Base-by-base conservation (phyloP, 2,329 filamentous ascomycete species). In the Ophiostoma australiae region DNA sequence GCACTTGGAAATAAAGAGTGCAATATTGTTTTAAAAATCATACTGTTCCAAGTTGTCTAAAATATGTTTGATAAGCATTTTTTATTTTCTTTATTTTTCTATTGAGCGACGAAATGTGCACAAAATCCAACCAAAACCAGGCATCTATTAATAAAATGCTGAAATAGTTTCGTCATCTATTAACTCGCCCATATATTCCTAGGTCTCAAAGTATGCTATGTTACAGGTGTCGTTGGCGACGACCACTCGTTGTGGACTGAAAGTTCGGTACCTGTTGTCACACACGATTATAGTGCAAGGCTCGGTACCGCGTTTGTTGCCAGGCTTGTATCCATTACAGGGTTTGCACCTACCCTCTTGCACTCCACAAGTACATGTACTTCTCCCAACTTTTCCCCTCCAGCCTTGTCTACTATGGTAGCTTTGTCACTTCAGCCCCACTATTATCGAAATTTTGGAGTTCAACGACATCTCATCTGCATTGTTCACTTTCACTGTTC, bases 381-480 rank as follows among this genome's bases (percentile, higher is more conserved):
- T 20, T 65, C 20, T 37, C 31, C 33, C 39, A 11, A 41, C 8
- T 11, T 41, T 41, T 41, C 39, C 61, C 61, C 61, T 65, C 61
- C 31, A n/a, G 31, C 31, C 61, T 33, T 37, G 52, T 66, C 27
- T 65, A 37, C n/a, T n/a, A n/a, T n/a, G n/a, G n/a, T n/a, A n/a
- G 61, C 27, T 33, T n/a, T 37, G 33, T 15, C 61, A 37, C 8
- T 8, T 10, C 17, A 35, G 63, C 63, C 63, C 63, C 63, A 66
- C 35, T 39, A 39, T n/a, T 66, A 39, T 66, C n/a, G 35, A 66
- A 66, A 39, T 66, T 66, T 39, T 39, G 35, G 20, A 37, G n/a
- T 58, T 70, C 67, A 7, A 39, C 55, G 52, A 58, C 52, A 58
- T 58, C 52, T 27, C 52, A 58, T 58, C 8, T 27, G 11, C n/a